Conservation (phyloP, 495 filamentous ascomycete genomes). For the Aspergillus mulundensis region DNA sequence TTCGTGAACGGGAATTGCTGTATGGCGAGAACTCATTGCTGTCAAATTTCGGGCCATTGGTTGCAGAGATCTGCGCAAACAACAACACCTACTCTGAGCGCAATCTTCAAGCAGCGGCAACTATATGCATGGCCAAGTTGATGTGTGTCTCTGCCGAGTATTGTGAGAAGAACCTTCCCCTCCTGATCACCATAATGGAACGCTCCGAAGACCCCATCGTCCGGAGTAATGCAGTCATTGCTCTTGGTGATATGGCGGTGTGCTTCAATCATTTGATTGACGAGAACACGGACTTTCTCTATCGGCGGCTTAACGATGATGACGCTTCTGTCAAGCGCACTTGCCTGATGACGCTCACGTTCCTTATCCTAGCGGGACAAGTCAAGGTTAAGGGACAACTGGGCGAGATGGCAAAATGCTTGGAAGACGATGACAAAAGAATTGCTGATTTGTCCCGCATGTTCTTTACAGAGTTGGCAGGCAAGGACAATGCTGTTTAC, state of each 20-base stretch:
- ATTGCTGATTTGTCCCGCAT: constrained; percentile 91
- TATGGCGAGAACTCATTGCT: constrained; percentile 84
- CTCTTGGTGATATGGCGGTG: constrained; percentile 97
- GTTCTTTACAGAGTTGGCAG: constrained; percentile 97
- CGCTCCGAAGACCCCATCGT: constrained; percentile 84
- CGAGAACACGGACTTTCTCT: constrained; percentile 98
- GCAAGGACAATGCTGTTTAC: constrained; percentile 98
- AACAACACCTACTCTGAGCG: constrained; percentile 85
- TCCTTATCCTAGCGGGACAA: constrained; percentile 93
- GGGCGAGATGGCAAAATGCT: constrained; percentile 98
- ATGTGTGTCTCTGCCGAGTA: constrained; percentile 97
- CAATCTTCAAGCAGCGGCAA: constrained; percentile 85
- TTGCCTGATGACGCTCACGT: constrained; percentile 97
- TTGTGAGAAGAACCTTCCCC: constrained; percentile 86
- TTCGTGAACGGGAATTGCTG: constrained; percentile 89
- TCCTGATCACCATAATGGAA: constrained; percentile 97
- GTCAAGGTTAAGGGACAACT: constrained; percentile 99
- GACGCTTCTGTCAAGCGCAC: constrained; percentile 92
- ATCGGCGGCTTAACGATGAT: constrained; percentile 82
- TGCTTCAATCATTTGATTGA: constrained; percentile 99
- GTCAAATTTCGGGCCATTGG: constrained; percentile 83
- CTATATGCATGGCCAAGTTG: constrained; percentile 93
- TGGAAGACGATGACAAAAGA: constrained; percentile 89
- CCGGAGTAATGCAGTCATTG: constrained; percentile 92
- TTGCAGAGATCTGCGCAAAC: constrained; percentile 88